A percentile compares a stretch with the other conserved stretches of the same genome.
Evolutionary conservation across 306 rosid genomes (phyloP).

Genomic region (Cicer arietinum): DNA sequence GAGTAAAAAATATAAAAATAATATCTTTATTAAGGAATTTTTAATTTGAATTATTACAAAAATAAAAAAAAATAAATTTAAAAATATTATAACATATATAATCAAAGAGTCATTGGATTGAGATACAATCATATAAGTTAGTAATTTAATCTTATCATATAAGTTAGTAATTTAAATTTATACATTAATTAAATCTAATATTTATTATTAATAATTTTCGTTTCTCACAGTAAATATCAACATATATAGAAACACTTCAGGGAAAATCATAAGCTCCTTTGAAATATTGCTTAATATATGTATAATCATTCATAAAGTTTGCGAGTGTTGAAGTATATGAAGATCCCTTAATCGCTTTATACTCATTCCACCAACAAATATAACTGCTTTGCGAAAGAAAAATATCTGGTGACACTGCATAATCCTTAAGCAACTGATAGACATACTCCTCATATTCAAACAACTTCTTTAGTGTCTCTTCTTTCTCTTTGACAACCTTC

Average conservation of each 20-base stretch:
- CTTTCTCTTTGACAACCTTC: conserved; percentile 8
- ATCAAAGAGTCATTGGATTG: no score
- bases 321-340: conserved; percentile 36
- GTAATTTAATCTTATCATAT: no score
- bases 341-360: conserved; percentile 37
- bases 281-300: conserved; percentile 31
- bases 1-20: no score
- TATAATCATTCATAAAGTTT: conserved; percentile 41
- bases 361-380: conserved; percentile 68
- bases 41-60: no score
- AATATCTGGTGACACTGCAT: conserved; percentile 62
- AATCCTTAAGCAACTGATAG: conserved; percentile 39
- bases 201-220: no score
- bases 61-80: no score
- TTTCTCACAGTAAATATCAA: no score
- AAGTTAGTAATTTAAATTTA: no score
- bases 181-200: no score
- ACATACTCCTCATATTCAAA: conserved; percentile 53
- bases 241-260: background rate
- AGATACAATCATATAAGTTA: no score
- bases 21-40: no score
- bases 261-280: conserved; percentile 42
- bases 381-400: conserved; percentile 56
- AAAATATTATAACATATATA: no score
- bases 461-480: conserved; percentile 10